Evolutionary conservation across 352 stramenopile genomes (phyloP), one percentile per base, ranked within the genome.

Genomic region (Blastocystis hominis): DNA sequence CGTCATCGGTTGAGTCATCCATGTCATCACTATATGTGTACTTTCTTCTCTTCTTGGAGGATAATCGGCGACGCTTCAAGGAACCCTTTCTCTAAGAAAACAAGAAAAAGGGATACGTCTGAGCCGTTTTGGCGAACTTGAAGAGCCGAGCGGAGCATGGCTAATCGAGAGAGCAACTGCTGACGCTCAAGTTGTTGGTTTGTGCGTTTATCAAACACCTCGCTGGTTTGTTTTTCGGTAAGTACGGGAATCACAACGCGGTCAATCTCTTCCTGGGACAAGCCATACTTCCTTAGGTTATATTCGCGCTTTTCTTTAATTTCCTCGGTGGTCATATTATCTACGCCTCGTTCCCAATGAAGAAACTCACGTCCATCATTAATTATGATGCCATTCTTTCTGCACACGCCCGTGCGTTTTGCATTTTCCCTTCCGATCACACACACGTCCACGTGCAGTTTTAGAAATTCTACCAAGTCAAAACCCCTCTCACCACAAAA

Each of bases 311-410:
- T 59, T 24, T 63, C 20, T 47, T 47, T 55, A 6, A 76, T 24
- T 54, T 86, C 76, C 53, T 86, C 47, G n/a, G 38, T 10, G n/a
- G 76, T 86, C 40, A 77, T 46, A 5, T 72, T 86, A 6, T 86
- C 76, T 86, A 15, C 13, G 1, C 17, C 0, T 86, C 4, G 61
- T 9, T 24, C 9, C 30, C 78, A 46, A 24, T 10, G 7, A 38
- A 55, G 3, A 86, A 30, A 15, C 40, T 34, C 10, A 86, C 76
- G 59, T 75, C 76, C 76, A 36, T 76, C 76, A 50, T 86, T 86
- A 15, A 86, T 47, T 1, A 86, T 86, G 13, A 86, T 86, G 0
- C 76, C 76, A 77, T 86, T 86, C 47, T 86, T 86, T 36, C 76
- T 54, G 40, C 55, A 61, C 6, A 86, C 76, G 46, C 42, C 61